Evolutionary conservation across 768 basidiomycete species (phyloP).

Genomic region (Boletellus ananas): DNA sequence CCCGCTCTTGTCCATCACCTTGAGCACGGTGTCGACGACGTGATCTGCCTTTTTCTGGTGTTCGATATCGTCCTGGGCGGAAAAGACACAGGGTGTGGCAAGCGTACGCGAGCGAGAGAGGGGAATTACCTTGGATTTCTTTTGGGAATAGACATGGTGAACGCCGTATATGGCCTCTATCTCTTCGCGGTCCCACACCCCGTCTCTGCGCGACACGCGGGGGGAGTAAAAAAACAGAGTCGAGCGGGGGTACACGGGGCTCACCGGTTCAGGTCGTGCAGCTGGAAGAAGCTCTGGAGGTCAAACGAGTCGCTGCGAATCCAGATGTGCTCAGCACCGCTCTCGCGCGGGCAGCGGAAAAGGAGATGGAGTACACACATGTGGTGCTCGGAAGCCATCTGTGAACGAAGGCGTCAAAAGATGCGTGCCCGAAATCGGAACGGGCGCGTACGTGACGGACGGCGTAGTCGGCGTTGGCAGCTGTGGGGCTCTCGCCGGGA

Average conservation of each 20-base stretch:
- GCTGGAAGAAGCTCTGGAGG: constrained; percentile 84
- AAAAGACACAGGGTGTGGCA: not conserved
- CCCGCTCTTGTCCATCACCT: constrained; percentile 64
- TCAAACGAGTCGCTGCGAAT: constrained; percentile 72
- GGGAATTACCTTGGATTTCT: constrained; percentile 60
- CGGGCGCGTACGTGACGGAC: constrained; percentile 75
- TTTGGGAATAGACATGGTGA: constrained; percentile 85
- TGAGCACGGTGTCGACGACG: constrained; percentile 69
- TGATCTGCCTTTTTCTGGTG: constrained; percentile 79
- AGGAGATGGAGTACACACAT: constrained; percentile 46
- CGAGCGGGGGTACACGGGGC: constrained; percentile 12
- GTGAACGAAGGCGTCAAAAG: constrained; percentile 17
- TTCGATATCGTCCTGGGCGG: constrained; percentile 61
- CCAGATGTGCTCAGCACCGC: not conserved
- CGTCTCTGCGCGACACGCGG: constrained; percentile 50
- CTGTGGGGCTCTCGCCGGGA: constrained; percentile 57
- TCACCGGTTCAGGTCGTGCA: constrained; percentile 89
- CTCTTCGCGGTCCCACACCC: constrained; percentile 79
- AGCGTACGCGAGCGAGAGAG: not conserved
- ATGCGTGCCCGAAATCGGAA: constrained; percentile 7
- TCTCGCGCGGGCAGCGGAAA: not conserved
- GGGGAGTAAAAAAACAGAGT: too few species aligned
- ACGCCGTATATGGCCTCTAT: constrained; percentile 96
- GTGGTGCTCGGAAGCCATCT: constrained; percentile 91
- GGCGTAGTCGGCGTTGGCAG: constrained; percentile 56